These are phyloP conservation scores for Parasitella parasitica DNA, from an alignment of 371 early-diverging fungal species.

Conservation along the genomic window DNA sequence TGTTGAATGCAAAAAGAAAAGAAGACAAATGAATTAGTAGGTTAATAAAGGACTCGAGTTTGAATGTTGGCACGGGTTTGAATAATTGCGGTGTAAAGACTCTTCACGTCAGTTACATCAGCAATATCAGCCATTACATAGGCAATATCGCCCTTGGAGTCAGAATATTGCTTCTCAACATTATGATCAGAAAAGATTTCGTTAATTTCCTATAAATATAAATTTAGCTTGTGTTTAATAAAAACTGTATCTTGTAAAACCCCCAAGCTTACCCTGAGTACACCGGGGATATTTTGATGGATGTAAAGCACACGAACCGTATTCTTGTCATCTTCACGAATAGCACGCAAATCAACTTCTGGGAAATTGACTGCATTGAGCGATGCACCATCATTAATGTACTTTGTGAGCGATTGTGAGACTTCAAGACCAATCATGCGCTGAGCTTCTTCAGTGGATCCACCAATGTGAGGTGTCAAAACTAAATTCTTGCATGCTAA, in stretches of 20 bases:
- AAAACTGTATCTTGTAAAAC: background rate
- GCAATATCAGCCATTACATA: conserved; percentile 95
- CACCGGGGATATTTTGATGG: conserved; percentile 97
- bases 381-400: conserved; percentile 84
- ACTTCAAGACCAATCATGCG: conserved; percentile 95
- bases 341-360: conserved; percentile 86
- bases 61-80: conserved; percentile 76
- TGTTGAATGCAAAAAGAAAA: conserved; percentile 6
- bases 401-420: conserved; percentile 74
- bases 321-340: conserved; percentile 64
- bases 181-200: conserved; percentile 90
- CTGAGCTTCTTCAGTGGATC: conserved; percentile 99
- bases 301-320: conserved; percentile 86
- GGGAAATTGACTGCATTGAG: conserved; percentile 96
- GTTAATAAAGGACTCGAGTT: conserved; percentile 78
- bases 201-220: conserved; percentile 73
- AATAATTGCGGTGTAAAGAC: conserved; percentile 67
- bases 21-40: background rate
- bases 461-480: conserved; percentile 96
- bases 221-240: conserved; percentile 2
- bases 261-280: conserved; percentile 62
- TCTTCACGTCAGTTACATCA: conserved; percentile 69
- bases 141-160: conserved; percentile 88
- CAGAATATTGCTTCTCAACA: conserved; percentile 96
- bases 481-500: conserved; percentile 86